Conservation (phyloP, 352 stramenopile genomes). For the Globisporangium irregulare region DNA sequence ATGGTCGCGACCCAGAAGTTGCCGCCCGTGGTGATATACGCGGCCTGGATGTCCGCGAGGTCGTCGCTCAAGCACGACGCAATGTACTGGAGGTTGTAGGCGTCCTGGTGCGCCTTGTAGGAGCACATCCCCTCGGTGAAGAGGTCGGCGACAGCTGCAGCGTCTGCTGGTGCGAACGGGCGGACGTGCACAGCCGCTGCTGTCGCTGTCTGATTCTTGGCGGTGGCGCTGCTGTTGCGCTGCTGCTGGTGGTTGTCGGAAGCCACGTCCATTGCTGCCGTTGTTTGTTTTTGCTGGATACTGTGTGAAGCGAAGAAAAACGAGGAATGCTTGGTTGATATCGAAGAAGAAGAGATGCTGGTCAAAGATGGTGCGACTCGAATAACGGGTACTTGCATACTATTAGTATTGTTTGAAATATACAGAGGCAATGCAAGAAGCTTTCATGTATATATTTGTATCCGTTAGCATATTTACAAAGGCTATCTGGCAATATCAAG, state of each 20-base stretch:
- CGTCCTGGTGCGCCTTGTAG: slow-evolving; percentile 28
- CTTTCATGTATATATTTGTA: not conserved
- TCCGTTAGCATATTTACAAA: not conserved
- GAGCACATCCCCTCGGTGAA: slow-evolving; percentile 31
- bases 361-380: not conserved
- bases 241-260: not conserved
- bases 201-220: not conserved
- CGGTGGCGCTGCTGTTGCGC: not conserved
- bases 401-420: too few relatives aligned
- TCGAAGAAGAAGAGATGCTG: not conserved
- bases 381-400: not conserved
- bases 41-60: slow-evolving; percentile 27
- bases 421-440: too few relatives aligned
- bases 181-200: slow-evolving; percentile 9
- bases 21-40: slow-evolving; percentile 23
- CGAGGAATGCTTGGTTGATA: not conserved
- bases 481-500: not conserved
- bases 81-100: slow-evolving; percentile 26
- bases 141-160: slow-evolving; percentile 14
- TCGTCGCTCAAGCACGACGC: slow-evolving; percentile 26
- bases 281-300: not conserved
- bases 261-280: not conserved
- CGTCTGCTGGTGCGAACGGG: slow-evolving; percentile 8
- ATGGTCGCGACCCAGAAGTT: slow-evolving; percentile 36
- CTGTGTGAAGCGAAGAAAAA: not conserved